A percentile compares a stretch with the other conserved stretches of the same genome.
Evolutionary conservation across 2,329 filamentous ascomycete species (phyloP).

Genomic region (Colletotrichum cuscutae): DNA sequence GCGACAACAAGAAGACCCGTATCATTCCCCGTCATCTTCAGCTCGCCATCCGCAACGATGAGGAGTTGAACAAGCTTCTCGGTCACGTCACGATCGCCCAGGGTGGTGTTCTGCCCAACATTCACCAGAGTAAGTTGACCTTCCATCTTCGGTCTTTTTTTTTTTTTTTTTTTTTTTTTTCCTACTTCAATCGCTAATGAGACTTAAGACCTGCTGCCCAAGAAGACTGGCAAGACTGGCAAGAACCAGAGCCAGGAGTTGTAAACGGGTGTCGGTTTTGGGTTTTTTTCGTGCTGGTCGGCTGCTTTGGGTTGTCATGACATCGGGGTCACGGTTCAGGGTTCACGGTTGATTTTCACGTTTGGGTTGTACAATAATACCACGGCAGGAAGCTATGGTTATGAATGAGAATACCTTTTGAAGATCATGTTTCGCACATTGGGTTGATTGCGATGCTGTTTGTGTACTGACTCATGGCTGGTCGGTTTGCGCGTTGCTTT

Average conservation of each 20-base stretch:
- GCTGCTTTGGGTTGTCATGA: conserved; percentile 80
- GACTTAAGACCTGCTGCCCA: conserved; percentile 87
- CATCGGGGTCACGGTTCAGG: conserved; percentile 84
- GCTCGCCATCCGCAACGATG: conserved; percentile 98
- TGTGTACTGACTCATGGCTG: too few relatives aligned
- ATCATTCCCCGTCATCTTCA: conserved; percentile 99
- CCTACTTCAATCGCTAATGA: conserved; percentile 48
- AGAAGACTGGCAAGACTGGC: conserved; percentile 97
- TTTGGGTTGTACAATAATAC: conserved; percentile 80
- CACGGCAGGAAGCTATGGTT: conserved; percentile 66
- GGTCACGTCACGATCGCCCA: conserved; percentile 97
- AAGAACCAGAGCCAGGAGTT: conserved; percentile 96
- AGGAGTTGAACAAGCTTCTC: conserved; percentile 99
- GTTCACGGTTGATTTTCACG: conserved; percentile 70
- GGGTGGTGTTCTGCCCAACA: conserved; percentile 96
- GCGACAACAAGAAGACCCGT: conserved; percentile 99
- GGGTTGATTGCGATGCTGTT: background rate
- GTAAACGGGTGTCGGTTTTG: conserved; percentile 68
- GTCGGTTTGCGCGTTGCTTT: too few relatives aligned
- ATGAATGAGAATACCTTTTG: conserved; percentile 69
- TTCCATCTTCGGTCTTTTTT: background rate
- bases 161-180: too few relatives aligned
- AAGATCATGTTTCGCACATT: conserved; percentile 45
- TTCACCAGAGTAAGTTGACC: conserved; percentile 85
- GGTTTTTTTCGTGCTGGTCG: conserved; percentile 69